These are phyloP conservation scores for Lolium rigidum DNA, from an alignment of 176 grass and related monocot species.

Conservation along the genomic window DNA sequence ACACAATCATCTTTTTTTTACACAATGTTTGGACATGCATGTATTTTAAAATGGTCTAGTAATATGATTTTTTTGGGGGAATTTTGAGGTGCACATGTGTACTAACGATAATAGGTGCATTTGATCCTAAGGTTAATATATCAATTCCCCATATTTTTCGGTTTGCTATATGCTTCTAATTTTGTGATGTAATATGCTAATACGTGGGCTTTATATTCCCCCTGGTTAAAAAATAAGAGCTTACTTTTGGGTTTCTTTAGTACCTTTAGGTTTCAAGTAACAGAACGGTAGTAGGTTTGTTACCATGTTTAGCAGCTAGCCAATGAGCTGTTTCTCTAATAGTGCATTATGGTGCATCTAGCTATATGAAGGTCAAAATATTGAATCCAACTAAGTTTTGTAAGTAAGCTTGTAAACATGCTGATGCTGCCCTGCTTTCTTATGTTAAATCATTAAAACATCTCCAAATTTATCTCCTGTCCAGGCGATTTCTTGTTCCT, in stretches of 20 bases:
- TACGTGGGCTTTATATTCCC: neutral
- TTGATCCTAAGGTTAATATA: neutral
- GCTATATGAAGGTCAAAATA: neutral
- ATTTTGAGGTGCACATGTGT: neutral
- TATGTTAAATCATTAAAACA: neutral
- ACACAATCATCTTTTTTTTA: neutral
- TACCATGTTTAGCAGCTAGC: neutral
- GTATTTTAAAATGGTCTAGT: neutral
- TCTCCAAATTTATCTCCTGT: neutral
- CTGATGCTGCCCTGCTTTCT: neutral
- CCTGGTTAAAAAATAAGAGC: neutral
- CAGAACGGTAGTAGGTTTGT: neutral
- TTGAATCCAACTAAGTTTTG: neutral
- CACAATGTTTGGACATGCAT: neutral
- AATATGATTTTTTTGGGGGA: neutral
- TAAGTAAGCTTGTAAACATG: neutral
- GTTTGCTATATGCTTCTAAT: neutral
- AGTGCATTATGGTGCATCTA: neutral
- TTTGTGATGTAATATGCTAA: neutral
- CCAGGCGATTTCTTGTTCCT: slow-evolving; percentile 41
- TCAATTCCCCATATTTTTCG: neutral
- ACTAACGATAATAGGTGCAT: neutral
- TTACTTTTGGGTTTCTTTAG: neutral
- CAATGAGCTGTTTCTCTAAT: neutral
- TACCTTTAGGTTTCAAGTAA: neutral